These are phyloP conservation scores for Diaporthe sp. DNA, from an alignment of 2,329 filamentous ascomycete species.

Conservation along the genomic window DNA sequence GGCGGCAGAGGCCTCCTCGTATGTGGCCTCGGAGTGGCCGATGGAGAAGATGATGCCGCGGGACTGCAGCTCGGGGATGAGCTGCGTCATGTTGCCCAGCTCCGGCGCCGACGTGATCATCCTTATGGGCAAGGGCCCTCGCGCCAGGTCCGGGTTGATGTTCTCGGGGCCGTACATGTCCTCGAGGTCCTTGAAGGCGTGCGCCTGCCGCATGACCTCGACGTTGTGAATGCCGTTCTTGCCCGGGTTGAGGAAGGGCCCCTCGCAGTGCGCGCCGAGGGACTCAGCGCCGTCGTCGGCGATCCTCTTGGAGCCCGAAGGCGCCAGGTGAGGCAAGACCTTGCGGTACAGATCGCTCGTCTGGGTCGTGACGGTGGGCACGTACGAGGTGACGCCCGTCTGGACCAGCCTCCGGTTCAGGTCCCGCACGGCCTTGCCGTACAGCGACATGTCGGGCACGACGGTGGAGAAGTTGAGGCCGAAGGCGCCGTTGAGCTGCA, in stretches of 20 bases:
- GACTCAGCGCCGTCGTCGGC: constrained; percentile 84
- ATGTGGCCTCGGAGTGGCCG: constrained; percentile 89
- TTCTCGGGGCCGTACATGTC: constrained; percentile 81
- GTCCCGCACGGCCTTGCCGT: constrained; percentile 77
- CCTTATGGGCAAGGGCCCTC: constrained; percentile 68
- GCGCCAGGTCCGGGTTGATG: constrained; percentile 59
- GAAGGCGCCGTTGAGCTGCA: constrained; percentile 92
- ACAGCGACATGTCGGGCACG: constrained; percentile 74
- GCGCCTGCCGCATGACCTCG: constrained; percentile 76
- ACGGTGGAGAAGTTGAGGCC: constrained; percentile 91
- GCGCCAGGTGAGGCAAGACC: constrained; percentile 82
- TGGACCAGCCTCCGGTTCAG: constrained; percentile 78
- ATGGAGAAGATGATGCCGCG: constrained; percentile 83
- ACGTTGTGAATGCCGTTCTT: constrained; percentile 91
- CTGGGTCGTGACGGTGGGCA: constrained; percentile 87
- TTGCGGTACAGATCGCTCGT: constrained; percentile 85
- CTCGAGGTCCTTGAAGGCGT: constrained; percentile 75
- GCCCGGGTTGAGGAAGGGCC: constrained; percentile 85
- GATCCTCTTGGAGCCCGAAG: constrained; percentile 72
- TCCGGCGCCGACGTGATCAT: constrained; percentile 93
- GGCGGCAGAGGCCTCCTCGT: constrained; percentile 82
- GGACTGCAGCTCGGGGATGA: constrained; percentile 76
- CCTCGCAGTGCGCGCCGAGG: constrained; percentile 91
- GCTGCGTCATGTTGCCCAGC: constrained; percentile 75
- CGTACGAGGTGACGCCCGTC: constrained; percentile 87